Evolutionary conservation across 805 yeast genomes (phyloP), one percentile per base, ranked within the genome.

Genomic region (Metschnikowia amazonensis): DNA sequence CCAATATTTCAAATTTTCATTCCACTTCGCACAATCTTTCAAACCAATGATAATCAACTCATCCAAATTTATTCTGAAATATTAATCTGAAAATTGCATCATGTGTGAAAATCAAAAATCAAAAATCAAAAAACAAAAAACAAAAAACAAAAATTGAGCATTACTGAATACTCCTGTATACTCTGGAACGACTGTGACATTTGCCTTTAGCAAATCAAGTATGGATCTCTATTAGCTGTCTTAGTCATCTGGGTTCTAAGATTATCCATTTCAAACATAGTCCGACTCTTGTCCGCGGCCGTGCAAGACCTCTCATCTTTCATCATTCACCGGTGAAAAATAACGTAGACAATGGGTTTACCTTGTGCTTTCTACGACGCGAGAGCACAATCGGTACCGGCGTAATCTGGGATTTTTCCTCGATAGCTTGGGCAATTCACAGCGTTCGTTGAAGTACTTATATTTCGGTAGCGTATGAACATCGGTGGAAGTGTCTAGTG

Each of bases 221-320:
- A n/a, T n/a, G n/a, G n/a, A n/a, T n/a, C n/a, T n/a, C n/a, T n/a
- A n/a, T n/a, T n/a, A n/a, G n/a, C n/a, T n/a, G n/a, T n/a, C n/a
- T n/a, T n/a, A n/a, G n/a, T n/a, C n/a, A n/a, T n/a, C 51, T 72
- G 75, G 10, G 75, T 74, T 25, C 67, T 61, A 29, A 80, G 69
- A 17, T 72, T 74, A 44, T 82, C 88, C 25, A 80, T 77, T 55
- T 84, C 92, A 7, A 67, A 60, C 39, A 75, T 65, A 36, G 80
- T 67, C 45, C 75, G 72, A 40, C 72, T 76, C 21, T 77, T 66
- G 52, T 85, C 90, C 1, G 75, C 66, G 29, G 69, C 69, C 24
- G 71, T 65, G 77, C 83, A 80, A 37, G 78, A 71, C 47, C 74
- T 75, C 60, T 86, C 95, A 43, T 81, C 82, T 45, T 77, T 77